Evolutionary conservation across 164 flowering plant species (phyloP), one percentile per base, ranked within the genome.

Genomic region (Tetracentron sinense): DNA sequence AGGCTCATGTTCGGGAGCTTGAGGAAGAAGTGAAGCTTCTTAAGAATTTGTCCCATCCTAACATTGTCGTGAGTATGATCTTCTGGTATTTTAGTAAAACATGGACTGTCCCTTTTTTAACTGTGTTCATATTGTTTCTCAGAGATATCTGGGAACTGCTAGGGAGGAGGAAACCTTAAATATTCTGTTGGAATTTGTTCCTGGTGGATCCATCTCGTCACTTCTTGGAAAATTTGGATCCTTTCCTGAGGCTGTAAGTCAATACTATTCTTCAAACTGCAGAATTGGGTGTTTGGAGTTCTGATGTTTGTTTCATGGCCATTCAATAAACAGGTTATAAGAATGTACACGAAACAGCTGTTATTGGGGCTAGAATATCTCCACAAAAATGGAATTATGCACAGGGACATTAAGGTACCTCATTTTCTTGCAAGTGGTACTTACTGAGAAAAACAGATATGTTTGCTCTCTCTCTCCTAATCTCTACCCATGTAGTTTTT

Each of bases 151-250:
- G 70, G 99, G 99, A 54, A 94, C 97, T 61, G 90, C 81, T 35
- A 85, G 94, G 72, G 99, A 95, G 80, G 94, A 88, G 26, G 94
- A 84, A 30, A 78, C 87, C 3, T 72, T 95, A 38, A 92, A 95
- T 73, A 95, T 95, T 65, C 69, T 95, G 60, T 70, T 95, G 69
- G 99, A 95, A 68, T 92, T 95, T 78, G 97, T 95, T 53, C 91
- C 99, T n/a, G 99, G 99, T 65, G 99, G 99, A 71, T 92, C 97
- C 27, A 95, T 95, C 46, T 82, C 96, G 4, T 95, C 99, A 23
- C 94, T 95, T 62, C 72, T 95, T 65, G 97, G 92, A 52, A 95
- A 95, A 66, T 90, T 95, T 71, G 99, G 97, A 29, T 77, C 99
- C 38, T 95, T 95, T 63, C 97, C 97, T 15, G 99, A 92, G 74